Evolutionary conservation across 495 filamentous ascomycete genomes (phyloP).

Genomic region (Aspergillus diversus): DNA sequence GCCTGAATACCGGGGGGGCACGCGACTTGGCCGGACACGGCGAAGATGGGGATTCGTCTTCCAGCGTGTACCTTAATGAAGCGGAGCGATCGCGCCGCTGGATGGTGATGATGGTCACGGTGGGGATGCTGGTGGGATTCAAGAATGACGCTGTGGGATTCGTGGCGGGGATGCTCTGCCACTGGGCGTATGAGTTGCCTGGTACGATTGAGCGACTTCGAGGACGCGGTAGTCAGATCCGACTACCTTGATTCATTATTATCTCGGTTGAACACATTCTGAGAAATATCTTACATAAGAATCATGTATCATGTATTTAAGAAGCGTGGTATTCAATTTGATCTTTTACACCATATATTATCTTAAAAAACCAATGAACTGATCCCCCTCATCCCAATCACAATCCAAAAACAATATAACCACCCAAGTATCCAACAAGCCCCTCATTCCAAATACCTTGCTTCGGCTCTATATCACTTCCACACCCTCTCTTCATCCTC

Average conservation of each 20-base stretch:
- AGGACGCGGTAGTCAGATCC: constrained; percentile 37
- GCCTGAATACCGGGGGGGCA: constrained; percentile 70
- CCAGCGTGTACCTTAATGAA: constrained; percentile 51
- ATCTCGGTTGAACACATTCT: background rate
- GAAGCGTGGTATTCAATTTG: too few relatives aligned
- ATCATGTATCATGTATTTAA: too few relatives aligned
- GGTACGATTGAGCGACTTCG: constrained; percentile 30
- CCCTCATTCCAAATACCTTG: background rate
- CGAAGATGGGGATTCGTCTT: constrained; percentile 32
- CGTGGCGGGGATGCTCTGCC: constrained; percentile 73
- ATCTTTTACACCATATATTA: too few relatives aligned
- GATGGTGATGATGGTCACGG: constrained; percentile 87
- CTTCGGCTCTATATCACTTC: constrained; percentile 22
- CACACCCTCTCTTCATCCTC: constrained; percentile 28
- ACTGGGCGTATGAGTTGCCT: constrained; percentile 56
- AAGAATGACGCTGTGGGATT: constrained; percentile 90
- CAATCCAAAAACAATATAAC: too few relatives aligned
- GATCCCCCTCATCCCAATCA: too few relatives aligned
- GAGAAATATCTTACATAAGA: too few relatives aligned
- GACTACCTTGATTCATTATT: constrained; percentile 24
- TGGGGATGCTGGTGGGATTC: constrained; percentile 79
- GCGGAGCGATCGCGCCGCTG: constrained; percentile 71
- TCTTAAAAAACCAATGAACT: too few relatives aligned
- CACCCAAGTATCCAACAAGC: background rate
- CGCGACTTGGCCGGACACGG: constrained; percentile 55